Percentiles rank a stretch among this genome's conserved stretches.
Evolutionary conservation across 495 filamentous ascomycete species (phyloP).

Genomic region (Aspergillus sclerotioniger): DNA sequence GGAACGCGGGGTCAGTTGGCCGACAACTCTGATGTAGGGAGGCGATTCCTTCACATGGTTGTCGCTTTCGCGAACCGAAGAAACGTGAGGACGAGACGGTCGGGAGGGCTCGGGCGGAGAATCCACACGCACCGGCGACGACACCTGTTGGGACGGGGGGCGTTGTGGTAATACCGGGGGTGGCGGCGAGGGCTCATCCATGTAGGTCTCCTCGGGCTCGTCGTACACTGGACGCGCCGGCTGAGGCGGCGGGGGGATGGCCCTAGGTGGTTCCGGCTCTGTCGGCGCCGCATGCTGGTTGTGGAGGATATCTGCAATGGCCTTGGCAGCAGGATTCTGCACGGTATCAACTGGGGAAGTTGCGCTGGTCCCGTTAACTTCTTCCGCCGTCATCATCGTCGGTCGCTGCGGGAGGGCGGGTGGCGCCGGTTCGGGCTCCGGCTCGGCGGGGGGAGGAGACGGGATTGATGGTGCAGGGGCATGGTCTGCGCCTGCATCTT

Average conservation of each 20-base stretch:
- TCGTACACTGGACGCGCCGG: constrained; percentile 40
- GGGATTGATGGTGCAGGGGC: constrained; percentile 26
- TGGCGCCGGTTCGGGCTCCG: constrained; percentile 25
- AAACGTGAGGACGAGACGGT: constrained; percentile 25
- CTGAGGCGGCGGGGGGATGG: constrained; percentile 39
- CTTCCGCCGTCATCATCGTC: constrained; percentile 19
- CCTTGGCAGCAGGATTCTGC: constrained; percentile 67
- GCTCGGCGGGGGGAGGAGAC: constrained; percentile 22
- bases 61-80: constrained; percentile 24
- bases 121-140: constrained; percentile 53
- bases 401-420: constrained; percentile 43
- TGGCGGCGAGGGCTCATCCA: constrained; percentile 54
- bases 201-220: constrained; percentile 53
- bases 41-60: constrained; percentile 52
- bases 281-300: constrained; percentile 40
- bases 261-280: constrained; percentile 31
- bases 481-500: constrained; percentile 28
- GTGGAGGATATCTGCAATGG: constrained; percentile 70
- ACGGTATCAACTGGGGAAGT: constrained; percentile 35
- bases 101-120: constrained; percentile 40
- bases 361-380: constrained; percentile 24
- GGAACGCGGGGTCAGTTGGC: constrained; percentile 48
- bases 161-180: constrained; percentile 67
- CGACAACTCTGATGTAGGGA: constrained; percentile 52
- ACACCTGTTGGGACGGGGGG: constrained; percentile 58